Conservation (phyloP, 306 rosid genomes). For the Datisca glomerata region DNA sequence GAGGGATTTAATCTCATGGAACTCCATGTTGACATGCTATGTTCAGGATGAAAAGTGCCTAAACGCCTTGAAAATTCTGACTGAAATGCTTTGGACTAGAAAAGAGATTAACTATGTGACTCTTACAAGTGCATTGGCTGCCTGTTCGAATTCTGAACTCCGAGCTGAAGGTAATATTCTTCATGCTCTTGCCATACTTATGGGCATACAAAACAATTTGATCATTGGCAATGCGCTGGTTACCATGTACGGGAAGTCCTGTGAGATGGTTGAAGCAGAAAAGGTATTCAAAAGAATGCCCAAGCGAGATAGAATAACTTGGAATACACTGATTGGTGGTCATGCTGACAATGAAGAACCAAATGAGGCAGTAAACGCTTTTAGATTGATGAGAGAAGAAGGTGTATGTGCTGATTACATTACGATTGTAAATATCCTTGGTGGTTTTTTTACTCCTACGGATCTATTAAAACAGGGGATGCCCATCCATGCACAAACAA, state of each 20-base stretch:
- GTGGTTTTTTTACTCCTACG: constrained; percentile 40
- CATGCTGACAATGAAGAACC: constrained; percentile 56
- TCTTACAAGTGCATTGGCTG: constrained; percentile 59
- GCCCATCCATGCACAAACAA: constrained; percentile 54
- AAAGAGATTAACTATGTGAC: constrained; percentile 41
- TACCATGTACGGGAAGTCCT: constrained; percentile 71
- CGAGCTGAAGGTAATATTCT: constrained; percentile 40
- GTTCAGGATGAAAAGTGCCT: constrained; percentile 41
- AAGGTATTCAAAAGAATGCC: constrained; percentile 39
- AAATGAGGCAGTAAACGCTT: constrained; percentile 47
- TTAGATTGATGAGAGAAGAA: constrained; percentile 51
- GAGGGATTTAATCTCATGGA: constrained; percentile 83
- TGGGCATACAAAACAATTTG: constrained; percentile 42
- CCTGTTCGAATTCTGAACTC: constrained; percentile 47
- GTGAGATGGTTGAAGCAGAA: constrained; percentile 40
- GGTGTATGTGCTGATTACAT: constrained; percentile 51
- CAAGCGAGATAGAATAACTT: constrained; percentile 60
- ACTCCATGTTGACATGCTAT: constrained; percentile 73
- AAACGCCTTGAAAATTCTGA: constrained; percentile 36
- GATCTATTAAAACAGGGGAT: constrained; percentile 46
- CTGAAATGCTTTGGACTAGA: constrained; percentile 40
- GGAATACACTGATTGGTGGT: constrained; percentile 82
- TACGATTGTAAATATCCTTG: constrained; percentile 51
- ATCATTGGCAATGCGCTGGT: constrained; percentile 60
- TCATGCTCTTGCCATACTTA: constrained; percentile 45